phyloP scores from a whole-genome alignment of 163 green algal species.

The Scenedesmus sp. region DNA sequence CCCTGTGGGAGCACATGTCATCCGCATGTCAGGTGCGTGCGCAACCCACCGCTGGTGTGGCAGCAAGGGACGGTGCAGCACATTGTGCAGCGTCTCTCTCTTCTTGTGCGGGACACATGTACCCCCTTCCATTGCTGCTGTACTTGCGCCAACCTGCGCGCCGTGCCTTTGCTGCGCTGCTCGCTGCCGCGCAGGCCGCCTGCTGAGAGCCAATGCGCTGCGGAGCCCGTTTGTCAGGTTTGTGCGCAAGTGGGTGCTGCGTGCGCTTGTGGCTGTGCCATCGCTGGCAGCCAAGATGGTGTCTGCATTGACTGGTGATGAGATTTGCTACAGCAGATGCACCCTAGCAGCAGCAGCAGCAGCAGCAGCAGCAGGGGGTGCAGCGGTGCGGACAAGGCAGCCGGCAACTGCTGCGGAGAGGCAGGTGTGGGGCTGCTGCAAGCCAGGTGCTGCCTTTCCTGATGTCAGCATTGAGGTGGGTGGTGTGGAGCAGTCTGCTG shows the following conservation, averaged over 20 bases:
- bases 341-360: conserved; percentile 12
- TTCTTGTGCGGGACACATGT: not conserved
- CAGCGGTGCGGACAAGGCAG: not conserved
- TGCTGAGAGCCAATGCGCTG: conserved; percentile 28
- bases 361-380: not conserved
- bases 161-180: too few species aligned
- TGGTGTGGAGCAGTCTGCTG: conserved; percentile 5
- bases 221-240: conserved; percentile 2
- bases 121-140: not conserved
- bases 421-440: conserved; percentile 22
- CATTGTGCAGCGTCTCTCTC: not conserved
- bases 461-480: not conserved
- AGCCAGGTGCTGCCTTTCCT: conserved; percentile 26
- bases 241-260: not conserved
- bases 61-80: not conserved
- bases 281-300: not conserved
- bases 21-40: conserved; percentile 26
- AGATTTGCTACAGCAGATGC: conserved; percentile 9
- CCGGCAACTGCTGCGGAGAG: not conserved
- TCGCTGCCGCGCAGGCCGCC: not conserved
- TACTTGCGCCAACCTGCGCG: too few species aligned
- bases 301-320: not conserved
- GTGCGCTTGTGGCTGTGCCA: not conserved
- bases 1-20: conserved; percentile 22
- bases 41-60: too few species aligned